Evolutionary conservation across 805 yeast genomes (phyloP).

Genomic region (Ogataea degrootiae): DNA sequence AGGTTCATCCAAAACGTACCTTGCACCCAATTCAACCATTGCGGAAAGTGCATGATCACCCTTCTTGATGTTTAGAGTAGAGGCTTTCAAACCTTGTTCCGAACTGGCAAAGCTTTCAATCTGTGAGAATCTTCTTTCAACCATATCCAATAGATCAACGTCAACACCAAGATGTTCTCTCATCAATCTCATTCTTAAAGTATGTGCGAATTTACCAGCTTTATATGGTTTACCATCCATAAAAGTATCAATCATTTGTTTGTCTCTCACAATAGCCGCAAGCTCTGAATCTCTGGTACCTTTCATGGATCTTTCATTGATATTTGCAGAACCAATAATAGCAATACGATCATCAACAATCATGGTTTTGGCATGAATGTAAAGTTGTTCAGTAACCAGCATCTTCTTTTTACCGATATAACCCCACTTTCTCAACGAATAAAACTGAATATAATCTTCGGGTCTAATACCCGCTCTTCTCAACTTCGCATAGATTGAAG

Average conservation of each 20-base stretch:
- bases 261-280: constrained; percentile 84
- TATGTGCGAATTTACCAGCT: constrained; percentile 87
- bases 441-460: constrained; percentile 86
- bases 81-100: constrained; percentile 37
- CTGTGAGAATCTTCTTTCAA: constrained; percentile 63
- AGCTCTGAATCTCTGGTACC: constrained; percentile 94
- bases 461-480: constrained; percentile 80
- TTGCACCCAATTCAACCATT: constrained; percentile 68
- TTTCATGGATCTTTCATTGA: constrained; percentile 93
- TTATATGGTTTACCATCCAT: constrained; percentile 81
- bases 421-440: constrained; percentile 93
- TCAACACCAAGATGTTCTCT: constrained; percentile 95
- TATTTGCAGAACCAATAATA: constrained; percentile 94
- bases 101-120: constrained; percentile 44
- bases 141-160: constrained; percentile 76
- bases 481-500: constrained; percentile 81
- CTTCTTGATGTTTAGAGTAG: constrained; percentile 28
- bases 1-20: constrained; percentile 52
- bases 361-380: constrained; percentile 89
- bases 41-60: constrained; percentile 48
- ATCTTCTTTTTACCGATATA: constrained; percentile 71
- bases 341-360: constrained; percentile 92
- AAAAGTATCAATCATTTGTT: constrained; percentile 56
- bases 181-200: constrained; percentile 86
- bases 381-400: constrained; percentile 84